phyloP scores from a whole-genome alignment of 163 green algal genomes.

The Scenedesmus sp. region DNA sequence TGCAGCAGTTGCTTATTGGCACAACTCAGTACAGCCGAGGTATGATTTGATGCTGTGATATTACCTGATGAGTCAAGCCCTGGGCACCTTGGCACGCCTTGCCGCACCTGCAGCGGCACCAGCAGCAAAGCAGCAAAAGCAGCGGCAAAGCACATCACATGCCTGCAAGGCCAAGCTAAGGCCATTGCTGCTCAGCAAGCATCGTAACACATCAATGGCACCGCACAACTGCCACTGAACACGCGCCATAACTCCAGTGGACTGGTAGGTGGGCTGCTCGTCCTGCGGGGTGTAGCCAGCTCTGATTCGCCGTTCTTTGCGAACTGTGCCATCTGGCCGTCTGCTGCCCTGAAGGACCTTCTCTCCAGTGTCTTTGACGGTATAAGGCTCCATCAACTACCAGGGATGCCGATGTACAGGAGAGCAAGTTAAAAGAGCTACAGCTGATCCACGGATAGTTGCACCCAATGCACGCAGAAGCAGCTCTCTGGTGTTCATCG shows the following conservation, averaged over 20 bases:
- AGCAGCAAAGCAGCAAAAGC: not conserved
- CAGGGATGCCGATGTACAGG: not conserved
- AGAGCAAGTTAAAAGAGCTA: not conserved
- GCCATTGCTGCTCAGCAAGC: not conserved
- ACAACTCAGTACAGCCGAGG: not conserved
- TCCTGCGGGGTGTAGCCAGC: constrained; percentile 93
- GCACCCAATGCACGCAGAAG: not conserved
- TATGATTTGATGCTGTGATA: not conserved
- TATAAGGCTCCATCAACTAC: constrained; percentile 25
- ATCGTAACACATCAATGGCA: not conserved
- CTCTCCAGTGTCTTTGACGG: constrained; percentile 65
- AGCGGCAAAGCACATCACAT: not conserved
- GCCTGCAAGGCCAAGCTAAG: not conserved
- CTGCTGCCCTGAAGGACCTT: constrained; percentile 71
- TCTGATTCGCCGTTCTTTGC: constrained; percentile 88
- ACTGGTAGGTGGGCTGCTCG: constrained; percentile 89
- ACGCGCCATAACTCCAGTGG: constrained; percentile 68
- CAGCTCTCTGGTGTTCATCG: not conserved
- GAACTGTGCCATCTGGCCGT: constrained; percentile 86
- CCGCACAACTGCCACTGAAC: not conserved
- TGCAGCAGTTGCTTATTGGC: not conserved
- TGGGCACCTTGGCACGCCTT: constrained; percentile 38
- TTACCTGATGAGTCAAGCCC: constrained; percentile 43
- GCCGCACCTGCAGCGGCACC: constrained; percentile 5
- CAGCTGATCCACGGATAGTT: not conserved